Base-by-base conservation (phyloP, 768 basidiomycete species). In the Hysterangium stoloniferum region DNA sequence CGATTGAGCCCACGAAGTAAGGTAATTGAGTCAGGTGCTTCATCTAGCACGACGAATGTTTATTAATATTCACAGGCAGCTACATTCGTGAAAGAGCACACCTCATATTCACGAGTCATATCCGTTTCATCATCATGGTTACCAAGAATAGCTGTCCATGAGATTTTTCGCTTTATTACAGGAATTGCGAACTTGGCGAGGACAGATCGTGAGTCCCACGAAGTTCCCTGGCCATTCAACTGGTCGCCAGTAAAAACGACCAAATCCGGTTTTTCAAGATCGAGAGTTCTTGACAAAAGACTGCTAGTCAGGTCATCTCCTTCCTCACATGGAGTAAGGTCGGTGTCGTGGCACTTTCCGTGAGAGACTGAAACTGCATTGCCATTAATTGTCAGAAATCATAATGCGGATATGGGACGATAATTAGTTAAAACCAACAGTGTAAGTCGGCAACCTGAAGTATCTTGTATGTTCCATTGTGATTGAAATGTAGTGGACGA, bases 371-470 rank as follows among this genome's bases (percentile, higher is more conserved):
- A 88, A 66, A 79, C 49, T 51, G 34, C 17, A 13, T 12, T 31
- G n/a, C n/a, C 28, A 22, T 36, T 13, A 35, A 19, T 12, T 35
- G 13, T 11, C 22, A 48, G 11, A 45, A 15, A 13, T 20, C 27
- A 7, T 9, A n/a, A 28, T 36, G 37, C 51, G n/a, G n/a, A n/a
- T n/a, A 2, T 6, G n/a, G 12, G 41, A 22, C 8, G 5, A 24
- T 42, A 34, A 25, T 45, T 9, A 4, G 19, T 22, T 9, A 15
- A 20, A 15, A 51, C 49, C 19, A 42, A 58, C 49, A 98, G 64
- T 99, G 95, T 25, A 99, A 72, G 64, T 99, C 95, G 4, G 95
- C 95, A 28, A 97, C 76, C 68, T 92, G 86, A 37, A 94, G 70
- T 52, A 95, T 80, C 64, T 84, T 94, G 78, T 93, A 94, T 43